Evolutionary conservation across 73 alveolate genomes (phyloP).

Genomic region (Stentor roeselii): DNA sequence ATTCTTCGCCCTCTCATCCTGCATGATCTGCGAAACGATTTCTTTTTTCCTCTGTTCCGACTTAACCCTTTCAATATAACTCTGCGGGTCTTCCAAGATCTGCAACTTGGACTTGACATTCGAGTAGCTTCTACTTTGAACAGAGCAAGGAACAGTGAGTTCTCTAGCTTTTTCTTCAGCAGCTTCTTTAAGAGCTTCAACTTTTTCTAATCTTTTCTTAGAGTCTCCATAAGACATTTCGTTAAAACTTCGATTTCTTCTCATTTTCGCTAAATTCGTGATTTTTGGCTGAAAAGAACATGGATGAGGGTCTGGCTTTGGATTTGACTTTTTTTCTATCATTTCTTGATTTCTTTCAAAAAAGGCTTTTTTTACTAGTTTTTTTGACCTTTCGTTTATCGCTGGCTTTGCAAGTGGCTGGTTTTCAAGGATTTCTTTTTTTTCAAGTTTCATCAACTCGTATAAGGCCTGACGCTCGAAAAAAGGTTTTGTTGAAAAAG

Average conservation of each 20-base stretch:
- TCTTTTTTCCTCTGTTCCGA: background rate
- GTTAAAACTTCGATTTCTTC: background rate
- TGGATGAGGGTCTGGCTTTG: background rate
- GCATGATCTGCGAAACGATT: too few species aligned
- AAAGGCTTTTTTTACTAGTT: background rate
- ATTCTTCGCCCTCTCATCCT: background rate
- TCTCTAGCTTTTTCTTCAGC: background rate
- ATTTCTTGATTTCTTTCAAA: conserved; percentile 9
- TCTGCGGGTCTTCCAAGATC: background rate
- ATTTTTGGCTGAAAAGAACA: conserved; percentile 20
- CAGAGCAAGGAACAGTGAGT: background rate
- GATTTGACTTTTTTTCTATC: background rate
- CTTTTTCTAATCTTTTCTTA: background rate
- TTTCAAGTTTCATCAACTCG: conserved; percentile 6
- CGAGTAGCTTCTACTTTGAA: background rate
- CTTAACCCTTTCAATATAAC: background rate
- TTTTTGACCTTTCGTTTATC: background rate
- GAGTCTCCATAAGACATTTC: conserved; percentile 14
- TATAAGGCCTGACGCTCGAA: conserved; percentile 19
- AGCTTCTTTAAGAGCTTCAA: conserved; percentile 2
- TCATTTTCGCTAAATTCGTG: background rate
- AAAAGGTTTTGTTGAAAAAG: background rate
- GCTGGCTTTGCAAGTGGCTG: background rate
- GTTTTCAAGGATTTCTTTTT: background rate
- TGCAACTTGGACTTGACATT: background rate